Evolutionary conservation across 768 basidiomycete species (phyloP).

Genomic region (Suillus clintonianus): DNA sequence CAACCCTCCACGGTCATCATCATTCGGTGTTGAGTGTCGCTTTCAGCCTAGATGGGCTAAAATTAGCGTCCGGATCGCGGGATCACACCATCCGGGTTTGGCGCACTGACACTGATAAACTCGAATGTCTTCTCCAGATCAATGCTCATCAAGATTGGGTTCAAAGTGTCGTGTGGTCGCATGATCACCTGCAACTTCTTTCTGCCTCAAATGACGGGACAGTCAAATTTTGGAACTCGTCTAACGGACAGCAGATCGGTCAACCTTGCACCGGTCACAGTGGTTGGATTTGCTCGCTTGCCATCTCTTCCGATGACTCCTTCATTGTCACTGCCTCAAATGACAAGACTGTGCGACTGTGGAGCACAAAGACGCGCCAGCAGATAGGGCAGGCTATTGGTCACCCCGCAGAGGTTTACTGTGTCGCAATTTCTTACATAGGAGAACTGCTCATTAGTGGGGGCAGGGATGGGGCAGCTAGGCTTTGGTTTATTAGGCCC

Average conservation of each 20-base stretch:
- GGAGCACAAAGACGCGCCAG: constrained; percentile 8
- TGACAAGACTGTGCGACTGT: constrained; percentile 30
- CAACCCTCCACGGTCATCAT: constrained; percentile 17
- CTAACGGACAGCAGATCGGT: constrained; percentile 16
- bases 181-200: constrained; percentile 25
- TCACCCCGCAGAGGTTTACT: too few relatives aligned
- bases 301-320: constrained; percentile 28
- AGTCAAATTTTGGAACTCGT: constrained; percentile 30
- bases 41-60: constrained; percentile 16
- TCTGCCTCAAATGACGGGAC: constrained; percentile 30
- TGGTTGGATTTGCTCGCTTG: constrained; percentile 23
- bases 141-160: constrained; percentile 28
- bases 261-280: constrained; percentile 21
- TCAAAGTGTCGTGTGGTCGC: constrained; percentile 30
- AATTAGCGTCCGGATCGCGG: constrained; percentile 9
- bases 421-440: too few relatives aligned
- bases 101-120: too few relatives aligned
- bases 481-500: too few relatives aligned
- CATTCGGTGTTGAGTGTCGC: constrained; percentile 18
- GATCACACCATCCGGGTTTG: constrained; percentile 19
- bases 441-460: too few relatives aligned
- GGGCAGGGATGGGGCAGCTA: too few relatives aligned
- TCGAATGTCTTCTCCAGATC: constrained; percentile 6
- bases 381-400: too few relatives aligned
- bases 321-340: constrained; percentile 30